Conservation (phyloP, 2,329 filamentous ascomycete genomes). For the Delphinella strobiligena region DNA sequence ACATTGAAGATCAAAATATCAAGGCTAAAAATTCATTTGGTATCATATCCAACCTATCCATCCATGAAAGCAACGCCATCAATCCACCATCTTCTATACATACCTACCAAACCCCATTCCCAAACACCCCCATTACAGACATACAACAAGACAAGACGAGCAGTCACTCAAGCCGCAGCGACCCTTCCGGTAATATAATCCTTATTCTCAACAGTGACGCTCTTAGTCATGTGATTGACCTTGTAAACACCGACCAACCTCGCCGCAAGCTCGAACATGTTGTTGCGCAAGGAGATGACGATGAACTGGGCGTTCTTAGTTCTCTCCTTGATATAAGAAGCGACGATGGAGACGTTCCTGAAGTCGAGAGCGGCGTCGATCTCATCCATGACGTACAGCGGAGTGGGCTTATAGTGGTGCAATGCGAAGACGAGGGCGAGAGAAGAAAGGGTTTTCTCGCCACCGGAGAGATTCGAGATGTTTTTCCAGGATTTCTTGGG, state of each 20-base stretch:
- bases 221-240: constrained; percentile 82
- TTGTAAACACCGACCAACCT: constrained; percentile 96
- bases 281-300: constrained; percentile 93
- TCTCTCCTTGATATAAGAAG: constrained; percentile 96
- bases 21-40: not conserved
- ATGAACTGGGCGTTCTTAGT: constrained; percentile 99
- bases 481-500: constrained; percentile 99
- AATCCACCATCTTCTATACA: not conserved
- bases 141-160: too few species aligned
- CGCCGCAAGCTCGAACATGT: constrained; percentile 99
- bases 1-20: too few species aligned
- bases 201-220: constrained; percentile 40
- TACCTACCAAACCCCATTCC: not conserved
- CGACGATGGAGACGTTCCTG: constrained; percentile 94
- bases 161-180: not conserved
- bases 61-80: not conserved
- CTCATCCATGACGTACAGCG: constrained; percentile 98
- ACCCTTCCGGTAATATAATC: constrained; percentile 26
- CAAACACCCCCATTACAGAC: too few species aligned
- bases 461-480: constrained; percentile 88
- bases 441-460: constrained; percentile 91
- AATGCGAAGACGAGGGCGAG: constrained; percentile 94
- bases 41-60: not conserved
- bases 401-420: constrained; percentile 96
- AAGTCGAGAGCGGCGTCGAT: constrained; percentile 98